Base-by-base conservation (phyloP, 2,329 filamentous ascomycete genomes). In the Exophiala viscosa region DNA sequence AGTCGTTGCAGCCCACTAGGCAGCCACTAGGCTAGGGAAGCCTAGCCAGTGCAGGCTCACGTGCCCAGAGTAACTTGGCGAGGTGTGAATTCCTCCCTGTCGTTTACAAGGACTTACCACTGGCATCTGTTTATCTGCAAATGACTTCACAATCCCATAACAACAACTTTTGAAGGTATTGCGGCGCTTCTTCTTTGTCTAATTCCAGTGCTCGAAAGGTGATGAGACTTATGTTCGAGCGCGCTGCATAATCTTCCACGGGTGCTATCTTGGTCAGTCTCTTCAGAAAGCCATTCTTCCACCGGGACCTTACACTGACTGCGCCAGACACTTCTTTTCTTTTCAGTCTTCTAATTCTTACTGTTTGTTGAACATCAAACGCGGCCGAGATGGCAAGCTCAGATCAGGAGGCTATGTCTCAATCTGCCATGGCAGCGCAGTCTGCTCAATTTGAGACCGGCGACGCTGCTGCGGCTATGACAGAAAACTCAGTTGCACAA, bases 371-470 rank as follows among this genome's bases (percentile, higher is more conserved):
- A 49, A 38, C 35, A 38, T 28, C 35, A 23, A 28, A 18, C 34
- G 28, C n/a, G 43, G 35, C 36, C 51, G 23, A 5, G 11, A 58
- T 58, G 55, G 51, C 45, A 7, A 52, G 36, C 35, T 41, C 52
- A 41, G 48, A 47, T 43, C 45, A 41, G n/a, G 48, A 49, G 28
- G 9, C n/a, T 13, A 35, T 34, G 13, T 54, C 55, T 15, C 52
- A 51, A 13, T 46, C 48, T 40, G 36, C 33, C 17, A 35, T 17
- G 32, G 48, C 36, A 23, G 45, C 45, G 45, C 48, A 46, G 41
- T 48, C 44, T 42, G 36, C 49, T 36, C 50, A 46, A 17, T 18
- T 28, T 51, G 41, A 34, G 9, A 34, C 32, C 33, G 45, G 50
- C 43, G 46, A 36, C 35, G 39, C 17, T 17, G 36, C 35, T 49